Base-by-base conservation (phyloP, 208 protist species). In the Ichthyophonus hoferi region DNA sequence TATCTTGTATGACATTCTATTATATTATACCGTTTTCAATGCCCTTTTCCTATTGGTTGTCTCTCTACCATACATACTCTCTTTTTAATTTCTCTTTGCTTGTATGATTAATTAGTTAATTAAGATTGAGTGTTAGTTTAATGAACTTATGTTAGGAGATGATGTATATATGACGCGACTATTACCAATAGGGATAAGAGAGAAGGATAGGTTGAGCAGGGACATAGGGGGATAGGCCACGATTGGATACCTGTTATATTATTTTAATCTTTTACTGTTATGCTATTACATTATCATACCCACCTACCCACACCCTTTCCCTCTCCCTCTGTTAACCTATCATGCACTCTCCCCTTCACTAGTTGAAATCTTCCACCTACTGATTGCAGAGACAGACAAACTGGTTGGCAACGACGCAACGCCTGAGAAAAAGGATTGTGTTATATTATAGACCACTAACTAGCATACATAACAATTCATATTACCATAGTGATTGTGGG, bases 381-480 rank as follows among this genome's bases (percentile, higher is more conserved):
- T 85, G 17, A 85, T 85, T 58, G 81, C 81, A 7, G 81, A 85
- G 39, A 85, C 39, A 31, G 81, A 85, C 14, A 39, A 38, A 50
- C n/a, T 7, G n/a, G 38, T 38, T 7, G 81, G 39, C 31, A 58
- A 58, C 31, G 81, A 41, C 31, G 81, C 24, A 34, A 14, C 81
- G 14, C 81, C 81, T 17, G 31, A 85, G 40, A 40, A 85, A 34
- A 38, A 85, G 38, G 81, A 38, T 39, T 85, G 81, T 35, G 40
- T 85, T n/a, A 58, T 85, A 37, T 38, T 85, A 58, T 85, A 85
- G 77, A 31, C 50, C 50, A n/a, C n/a, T n/a, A n/a, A n/a, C n/a
- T n/a, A n/a, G n/a, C n/a, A n/a, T n/a, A n/a, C n/a, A n/a, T n/a
- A n/a, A n/a, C n/a, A n/a, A n/a, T n/a, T n/a, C n/a, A n/a, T n/a